A percentile compares a stretch with the other conserved stretches of the same genome.
Evolutionary conservation across 768 basidiomycete genomes (phyloP).

Genomic region (Boletus coccyginus): DNA sequence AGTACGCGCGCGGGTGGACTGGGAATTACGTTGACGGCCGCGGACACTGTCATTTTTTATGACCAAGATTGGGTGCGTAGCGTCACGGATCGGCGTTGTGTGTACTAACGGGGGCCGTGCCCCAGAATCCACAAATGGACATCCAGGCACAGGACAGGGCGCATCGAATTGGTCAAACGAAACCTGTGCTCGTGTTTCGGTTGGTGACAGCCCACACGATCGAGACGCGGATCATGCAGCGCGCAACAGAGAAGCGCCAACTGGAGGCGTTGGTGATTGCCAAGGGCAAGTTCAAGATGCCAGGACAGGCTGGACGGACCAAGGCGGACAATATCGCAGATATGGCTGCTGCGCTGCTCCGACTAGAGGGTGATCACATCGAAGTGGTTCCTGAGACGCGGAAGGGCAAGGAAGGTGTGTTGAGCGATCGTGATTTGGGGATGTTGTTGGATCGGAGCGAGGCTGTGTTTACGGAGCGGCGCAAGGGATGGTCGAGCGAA

Average conservation of each 20-base stretch:
- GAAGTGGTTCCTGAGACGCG: conserved; percentile 72
- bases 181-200: conserved; percentile 86
- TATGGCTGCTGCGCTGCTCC: conserved; percentile 73
- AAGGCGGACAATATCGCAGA: conserved; percentile 72
- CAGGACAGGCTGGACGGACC: conserved; percentile 50
- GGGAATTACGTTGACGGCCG: conserved; percentile 92
- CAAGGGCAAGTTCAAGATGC: conserved; percentile 80
- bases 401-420: conserved; percentile 64
- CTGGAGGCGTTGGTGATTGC: conserved; percentile 95
- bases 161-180: conserved; percentile 96
- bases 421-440: conserved; percentile 75
- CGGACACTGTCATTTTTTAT: conserved; percentile 29
- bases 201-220: conserved; percentile 85
- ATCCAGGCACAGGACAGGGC: conserved; percentile 94
- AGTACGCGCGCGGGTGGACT: conserved; percentile 95
- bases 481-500: conserved; percentile 69
- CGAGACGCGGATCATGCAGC: conserved; percentile 88
- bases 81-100: too few species aligned
- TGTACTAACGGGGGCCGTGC: too few species aligned
- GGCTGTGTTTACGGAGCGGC: conserved; percentile 67
- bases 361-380: conserved; percentile 86
- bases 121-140: conserved; percentile 93
- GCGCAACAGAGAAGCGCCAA: conserved; percentile 82
- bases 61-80: conserved; percentile 26
- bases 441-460: conserved; percentile 59